Conservation (phyloP, 495 filamentous ascomycete genomes). For the Amphirosellinia nigrospora region DNA sequence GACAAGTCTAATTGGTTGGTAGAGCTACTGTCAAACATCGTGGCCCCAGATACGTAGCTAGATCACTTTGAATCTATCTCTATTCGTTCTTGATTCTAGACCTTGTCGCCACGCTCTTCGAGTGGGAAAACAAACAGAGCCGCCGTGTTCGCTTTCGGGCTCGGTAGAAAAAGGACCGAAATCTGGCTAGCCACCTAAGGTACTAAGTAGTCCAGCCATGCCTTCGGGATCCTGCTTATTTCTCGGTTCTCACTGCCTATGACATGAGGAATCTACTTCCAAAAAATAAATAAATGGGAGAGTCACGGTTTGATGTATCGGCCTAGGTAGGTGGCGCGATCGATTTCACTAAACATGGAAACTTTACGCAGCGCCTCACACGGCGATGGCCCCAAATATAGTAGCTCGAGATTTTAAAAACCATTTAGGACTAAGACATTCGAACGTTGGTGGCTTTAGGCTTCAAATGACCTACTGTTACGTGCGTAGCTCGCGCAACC, state of each 20-base stretch:
- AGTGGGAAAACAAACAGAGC: not conserved
- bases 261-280: conserved; percentile 11
- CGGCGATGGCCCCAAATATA: conserved; percentile 18
- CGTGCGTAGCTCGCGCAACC: conserved; percentile 41
- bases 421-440: conserved; percentile 35
- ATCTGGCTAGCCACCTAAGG: conserved; percentile 1
- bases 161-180: conserved; percentile 25
- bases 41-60: conserved; percentile 9
- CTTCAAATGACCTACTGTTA: conserved; percentile 39
- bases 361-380: conserved; percentile 26
- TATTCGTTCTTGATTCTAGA: not conserved
- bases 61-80: conserved; percentile 2
- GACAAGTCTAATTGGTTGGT: conserved; percentile 9
- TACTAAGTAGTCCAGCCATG: not conserved
- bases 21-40: conserved; percentile 22
- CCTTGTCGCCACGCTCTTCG: not conserved
- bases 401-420: conserved; percentile 13
- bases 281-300: not conserved
- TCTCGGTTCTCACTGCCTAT: not conserved
- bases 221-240: conserved; percentile 19
- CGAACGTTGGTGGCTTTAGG: conserved; percentile 36
- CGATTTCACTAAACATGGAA: conserved; percentile 10
- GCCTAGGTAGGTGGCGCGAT: conserved; percentile 11
- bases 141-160: conserved; percentile 20
- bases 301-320: not conserved